Evolutionary conservation across 2,329 filamentous ascomycete species (phyloP), one percentile per base, ranked within the genome.

Genomic region (Paraconiothyrium sp.): DNA sequence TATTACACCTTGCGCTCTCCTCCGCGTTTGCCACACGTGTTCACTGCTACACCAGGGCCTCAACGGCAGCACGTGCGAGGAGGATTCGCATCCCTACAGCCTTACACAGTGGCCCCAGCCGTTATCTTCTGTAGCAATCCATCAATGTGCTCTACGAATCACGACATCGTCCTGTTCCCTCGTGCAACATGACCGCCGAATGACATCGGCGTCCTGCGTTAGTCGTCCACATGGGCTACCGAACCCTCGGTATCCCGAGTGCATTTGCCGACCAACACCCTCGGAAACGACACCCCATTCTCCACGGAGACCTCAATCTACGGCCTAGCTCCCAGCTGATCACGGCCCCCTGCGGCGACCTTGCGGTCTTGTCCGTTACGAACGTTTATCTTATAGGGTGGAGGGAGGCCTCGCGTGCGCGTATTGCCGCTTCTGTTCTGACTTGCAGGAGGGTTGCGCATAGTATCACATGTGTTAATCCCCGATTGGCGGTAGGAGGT

Each of bases 321-420:
- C 6, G 49, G 34, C 20, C 34, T 52, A 24, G 34, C 49, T 16
- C 9, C 10, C 20, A 37, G 11, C 32, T 35, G 48, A 35, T 30
- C 30, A 22, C 32, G 48, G 48, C 30, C n/a, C 22, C 11, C 27
- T 30, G 46, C 46, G 24, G 46, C 27, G 24, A 16, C 4, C 24
- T 16, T 50, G 47, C 47, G 30, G 47, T 34, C 47, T 52, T 52
- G 10, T 52, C 49, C 49, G 49, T 52, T n/a, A 8, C n/a, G 20
- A n/a, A 5, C 43, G 9, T 9, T 10, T 11, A 16, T 20, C 20
- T 32, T 20, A n/a, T 27, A 52, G 32, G 34, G 9, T 13, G 24
- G 20, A 14, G 8, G 3, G 11, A 3, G 5, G 7, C 10, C 10
- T 34, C 27, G 7, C 27, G 39, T 27, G 51, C 37, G 11, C 50